A percentile compares a stretch with the other conserved stretches of the same genome.
phyloP scores from a whole-genome alignment of 2,329 filamentous ascomycete species.

The Colletotrichum sp. region DNA sequence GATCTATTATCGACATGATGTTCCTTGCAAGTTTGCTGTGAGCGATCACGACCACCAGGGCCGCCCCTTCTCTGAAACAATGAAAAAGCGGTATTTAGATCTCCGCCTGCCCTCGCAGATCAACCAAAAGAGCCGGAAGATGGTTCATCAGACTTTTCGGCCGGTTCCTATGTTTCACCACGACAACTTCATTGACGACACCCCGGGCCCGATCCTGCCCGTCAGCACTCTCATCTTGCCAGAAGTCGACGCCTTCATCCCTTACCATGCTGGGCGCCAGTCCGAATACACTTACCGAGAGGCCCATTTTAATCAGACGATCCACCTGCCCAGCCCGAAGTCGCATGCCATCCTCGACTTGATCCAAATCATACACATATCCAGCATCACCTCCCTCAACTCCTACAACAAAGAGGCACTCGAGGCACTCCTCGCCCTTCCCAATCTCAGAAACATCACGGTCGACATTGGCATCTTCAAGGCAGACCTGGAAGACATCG shows the following conservation, averaged over 20 bases:
- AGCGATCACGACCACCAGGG: too few relatives aligned
- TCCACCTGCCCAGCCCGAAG: not conserved
- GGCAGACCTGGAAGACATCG: too few relatives aligned
- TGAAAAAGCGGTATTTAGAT: not conserved
- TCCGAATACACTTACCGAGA: not conserved
- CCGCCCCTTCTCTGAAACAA: too few relatives aligned
- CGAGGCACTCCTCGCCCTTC: not conserved
- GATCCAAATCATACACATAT: not conserved
- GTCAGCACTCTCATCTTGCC: not conserved
- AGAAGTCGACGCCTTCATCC: not conserved
- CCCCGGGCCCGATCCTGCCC: not conserved
- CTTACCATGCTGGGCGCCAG: not conserved
- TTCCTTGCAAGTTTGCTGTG: not conserved
- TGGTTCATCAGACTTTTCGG: not conserved
- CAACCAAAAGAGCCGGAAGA: not conserved
- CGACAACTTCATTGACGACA: too few relatives aligned
- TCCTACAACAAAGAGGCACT: accelerated
- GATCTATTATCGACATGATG: not conserved
- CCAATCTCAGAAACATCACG: not conserved
- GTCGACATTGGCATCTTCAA: too few relatives aligned
- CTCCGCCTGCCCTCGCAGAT: not conserved
- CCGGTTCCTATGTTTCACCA: not conserved
- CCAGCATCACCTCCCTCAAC: not conserved
- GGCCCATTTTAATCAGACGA: too few relatives aligned
- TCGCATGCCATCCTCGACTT: not conserved